Percentiles rank a stretch among this genome's conserved stretches.
Evolutionary conservation across 768 basidiomycete genomes (phyloP).

Genomic region (Lactarius quietus): DNA sequence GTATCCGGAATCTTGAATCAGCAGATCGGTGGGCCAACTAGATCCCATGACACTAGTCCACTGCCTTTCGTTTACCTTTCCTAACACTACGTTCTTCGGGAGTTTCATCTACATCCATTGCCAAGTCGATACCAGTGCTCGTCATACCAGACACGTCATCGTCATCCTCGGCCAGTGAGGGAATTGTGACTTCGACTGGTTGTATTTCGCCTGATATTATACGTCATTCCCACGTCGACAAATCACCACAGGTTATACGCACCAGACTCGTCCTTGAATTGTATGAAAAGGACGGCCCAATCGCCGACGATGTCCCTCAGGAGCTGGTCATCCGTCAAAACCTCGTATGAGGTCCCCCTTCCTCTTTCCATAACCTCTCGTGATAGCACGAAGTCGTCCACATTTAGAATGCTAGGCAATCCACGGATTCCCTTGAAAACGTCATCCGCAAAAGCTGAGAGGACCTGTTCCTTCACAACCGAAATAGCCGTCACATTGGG

Average conservation of each 20-base stretch:
- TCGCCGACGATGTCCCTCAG: slow-evolving; percentile 51
- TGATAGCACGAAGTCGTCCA: slow-evolving; percentile 63
- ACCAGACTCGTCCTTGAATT: slow-evolving; percentile 64
- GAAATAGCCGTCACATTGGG: slow-evolving; percentile 52
- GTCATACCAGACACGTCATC: slow-evolving; percentile 38
- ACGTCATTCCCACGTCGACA: background rate
- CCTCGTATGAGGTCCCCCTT: slow-evolving; percentile 45
- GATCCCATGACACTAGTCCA: slow-evolving; percentile 26
- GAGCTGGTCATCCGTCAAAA: slow-evolving; percentile 44
- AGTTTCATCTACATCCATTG: slow-evolving; percentile 29
- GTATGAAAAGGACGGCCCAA: slow-evolving; percentile 68
- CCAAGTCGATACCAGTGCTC: slow-evolving; percentile 8
- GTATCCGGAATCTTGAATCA: background rate
- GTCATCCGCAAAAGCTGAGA: slow-evolving; percentile 55
- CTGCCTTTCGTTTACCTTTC: slow-evolving; percentile 66
- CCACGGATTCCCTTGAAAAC: slow-evolving; percentile 36
- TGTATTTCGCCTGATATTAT: slow-evolving; percentile 45
- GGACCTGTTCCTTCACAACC: slow-evolving; percentile 57
- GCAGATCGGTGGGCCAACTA: background rate
- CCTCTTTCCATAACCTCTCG: slow-evolving; percentile 51
- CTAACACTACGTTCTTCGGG: slow-evolving; percentile 36
- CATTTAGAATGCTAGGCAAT: slow-evolving; percentile 37
- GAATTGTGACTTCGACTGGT: slow-evolving; percentile 57
- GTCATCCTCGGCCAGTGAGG: slow-evolving; percentile 59
- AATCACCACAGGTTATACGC: slow-evolving; percentile 32